Base-by-base conservation (phyloP, 805 yeast species). In the Lipomyces orientalis region DNA sequence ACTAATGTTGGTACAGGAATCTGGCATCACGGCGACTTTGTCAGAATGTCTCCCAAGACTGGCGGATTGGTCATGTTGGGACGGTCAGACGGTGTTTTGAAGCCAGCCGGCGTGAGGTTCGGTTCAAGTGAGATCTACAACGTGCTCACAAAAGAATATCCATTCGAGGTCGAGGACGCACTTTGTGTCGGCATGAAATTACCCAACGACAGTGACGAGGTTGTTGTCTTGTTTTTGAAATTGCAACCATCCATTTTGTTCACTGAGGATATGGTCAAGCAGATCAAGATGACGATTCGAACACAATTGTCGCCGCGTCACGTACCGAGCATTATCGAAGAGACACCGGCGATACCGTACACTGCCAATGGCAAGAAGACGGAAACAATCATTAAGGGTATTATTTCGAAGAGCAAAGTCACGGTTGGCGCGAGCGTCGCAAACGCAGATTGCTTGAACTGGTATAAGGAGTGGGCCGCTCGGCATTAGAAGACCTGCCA, bases 11-110 rank as follows among this genome's bases (percentile, higher is more conserved):
- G 49, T n/a, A 43, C 49, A 43, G 49, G 58, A 14, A 65, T 72
- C n/a, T 72, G 74, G 74, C 74, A 72, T 54, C 74, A 71, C 55
- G 74, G 74, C 31, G 74, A 72, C 61, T 72, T 66, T 33, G 68
- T 72, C 10, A 56, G 65, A 22, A 19, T 63, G 51, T 64, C 72
- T 31, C 72, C 73, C 10, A 58, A 58, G 29, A 72, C 74, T n/a
- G 34, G 54, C 46, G 74, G 74, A 2, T 49, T 67, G 9, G 55
- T 69, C 55, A 71, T 72, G 74, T 63, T 72, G 14, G 74, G 74
- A 14, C 62, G 74, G n/a, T 72, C 74, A 9, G 74, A 72, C 54
- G 74, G 74, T 12, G 74, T 72, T 10, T 57, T 72, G 12, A 72
- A 72, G 43, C 74, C 74, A 4, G 46, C 73, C 8, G 74, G 74